Conservation (phyloP, 2,329 filamentous ascomycete genomes). For the Aspergillus ustus region DNA sequence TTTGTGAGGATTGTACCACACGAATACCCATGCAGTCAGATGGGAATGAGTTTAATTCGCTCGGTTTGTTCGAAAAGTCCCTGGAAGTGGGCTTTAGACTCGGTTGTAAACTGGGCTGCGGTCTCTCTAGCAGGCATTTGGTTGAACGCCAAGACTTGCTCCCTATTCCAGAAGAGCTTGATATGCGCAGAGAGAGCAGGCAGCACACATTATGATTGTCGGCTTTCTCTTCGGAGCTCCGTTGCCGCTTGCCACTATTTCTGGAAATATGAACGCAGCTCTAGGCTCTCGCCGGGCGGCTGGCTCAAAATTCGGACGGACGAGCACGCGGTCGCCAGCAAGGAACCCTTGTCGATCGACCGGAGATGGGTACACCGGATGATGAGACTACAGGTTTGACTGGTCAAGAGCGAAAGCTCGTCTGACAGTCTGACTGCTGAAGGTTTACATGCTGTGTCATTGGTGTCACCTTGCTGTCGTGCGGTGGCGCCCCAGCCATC, state of each 20-base stretch:
- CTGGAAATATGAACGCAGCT: neutral
- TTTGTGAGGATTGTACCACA: neutral
- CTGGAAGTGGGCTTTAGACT: neutral
- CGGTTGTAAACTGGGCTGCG: neutral
- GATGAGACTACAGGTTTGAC: neutral
- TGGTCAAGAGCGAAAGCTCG: neutral
- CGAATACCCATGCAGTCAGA: neutral
- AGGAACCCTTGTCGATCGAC: slow-evolving; percentile 8
- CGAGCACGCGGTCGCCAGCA: slow-evolving; percentile 1
- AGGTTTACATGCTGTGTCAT: neutral
- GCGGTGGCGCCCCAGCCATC: neutral
- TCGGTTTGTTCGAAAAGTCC: neutral
- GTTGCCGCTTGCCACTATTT: neutral
- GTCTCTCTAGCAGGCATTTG: neutral
- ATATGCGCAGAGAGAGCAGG: no score
- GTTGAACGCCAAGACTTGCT: neutral
- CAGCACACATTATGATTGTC: neutral
- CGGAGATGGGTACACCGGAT: neutral
- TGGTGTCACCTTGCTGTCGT: slow-evolving; percentile 2
- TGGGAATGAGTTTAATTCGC: neutral
- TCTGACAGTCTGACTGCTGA: neutral
- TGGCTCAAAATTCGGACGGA: slow-evolving; percentile 5
- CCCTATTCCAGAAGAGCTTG: neutral
- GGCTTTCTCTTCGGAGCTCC: neutral
- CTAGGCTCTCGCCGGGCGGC: neutral